Evolutionary conservation across 306 rosid genomes (phyloP).

Genomic region (Quercus ilex): DNA sequence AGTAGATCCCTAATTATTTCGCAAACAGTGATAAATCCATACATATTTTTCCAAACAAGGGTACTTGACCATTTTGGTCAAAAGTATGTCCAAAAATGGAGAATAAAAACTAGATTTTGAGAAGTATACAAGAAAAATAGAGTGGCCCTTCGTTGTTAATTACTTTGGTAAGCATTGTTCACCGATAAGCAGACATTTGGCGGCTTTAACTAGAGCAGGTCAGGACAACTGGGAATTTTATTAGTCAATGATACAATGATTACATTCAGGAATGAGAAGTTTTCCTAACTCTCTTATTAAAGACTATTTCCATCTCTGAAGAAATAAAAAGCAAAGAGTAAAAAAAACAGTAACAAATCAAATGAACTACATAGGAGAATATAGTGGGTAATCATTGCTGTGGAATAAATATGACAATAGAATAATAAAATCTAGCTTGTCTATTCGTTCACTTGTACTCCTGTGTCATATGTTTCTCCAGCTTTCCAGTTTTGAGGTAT

Average conservation of each 20-base stretch:
- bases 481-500: slow-evolving; percentile 81
- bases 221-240: not conserved
- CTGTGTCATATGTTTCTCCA: slow-evolving; percentile 73
- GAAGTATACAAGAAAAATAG: not conserved
- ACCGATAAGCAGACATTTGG: not conserved
- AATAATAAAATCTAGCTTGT: slow-evolving; percentile 17
- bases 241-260: not conserved
- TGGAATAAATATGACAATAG: slow-evolving; percentile 4
- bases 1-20: too few species aligned
- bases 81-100: not conserved
- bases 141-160: too few species aligned
- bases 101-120: not conserved
- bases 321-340: not conserved
- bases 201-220: not conserved
- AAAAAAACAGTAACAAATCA: not conserved
- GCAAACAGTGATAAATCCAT: too few species aligned
- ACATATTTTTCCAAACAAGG: too few species aligned
- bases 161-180: too few species aligned
- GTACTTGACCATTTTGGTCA: too few species aligned
- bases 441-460: slow-evolving; percentile 67
- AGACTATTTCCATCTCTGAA: not conserved
- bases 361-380: not conserved
- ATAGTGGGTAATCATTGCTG: slow-evolving; percentile 11
- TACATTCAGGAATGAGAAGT: not conserved
- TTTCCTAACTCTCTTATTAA: not conserved